Base-by-base conservation (phyloP, 2,329 filamentous ascomycete species). In the Xylaria hypoxylon region DNA sequence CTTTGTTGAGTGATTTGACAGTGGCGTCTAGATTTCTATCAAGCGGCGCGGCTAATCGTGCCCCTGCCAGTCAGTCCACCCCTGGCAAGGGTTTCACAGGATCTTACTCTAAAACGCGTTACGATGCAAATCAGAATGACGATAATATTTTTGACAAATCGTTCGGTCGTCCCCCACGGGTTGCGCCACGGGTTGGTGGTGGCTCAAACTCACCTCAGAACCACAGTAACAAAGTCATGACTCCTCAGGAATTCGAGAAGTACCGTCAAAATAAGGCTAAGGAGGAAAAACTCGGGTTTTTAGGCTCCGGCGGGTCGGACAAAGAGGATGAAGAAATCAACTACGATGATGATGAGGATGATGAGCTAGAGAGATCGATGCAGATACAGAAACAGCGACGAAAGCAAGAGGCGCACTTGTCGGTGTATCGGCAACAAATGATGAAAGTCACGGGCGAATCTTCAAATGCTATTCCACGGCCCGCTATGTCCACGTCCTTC, bases 361-460 rank as follows among this genome's bases (percentile, higher is more conserved):
- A 96, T 72, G 93, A 96, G 69, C 78, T 85, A 0, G 93, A 96
- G 74, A 92, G 92, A 75, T 88, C 89, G 31, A 90, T 85, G 75
- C 86, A 92, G 75, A 85, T 91, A 52, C 88, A 90, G 19, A 92
- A 90, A 77, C 92, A 96, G 77, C 86, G 94, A 69, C 88, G 89
- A 74, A 96, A 94, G 82, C 94, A 97, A 77, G 93, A 97, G 79
- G 94, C 94, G 13, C 93, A 96, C 77, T 90, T 97, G 83, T 87
- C 93, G 1, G 90, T 97, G 1, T 97, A 97, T 78, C 88, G 94
- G 64, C 94, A 97, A 78, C 92, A 96, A 79, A 97, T 97, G 94
- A 97, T 95, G 92, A 97, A 97, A 80, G 91, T 96, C 33, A 96
- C 93, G 0, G 94, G 94, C 53, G 92, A 95, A 72, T 81, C 88